Evolutionary conservation across 345 rosid species (phyloP).

Genomic region (Bruguiera parviflora): DNA sequence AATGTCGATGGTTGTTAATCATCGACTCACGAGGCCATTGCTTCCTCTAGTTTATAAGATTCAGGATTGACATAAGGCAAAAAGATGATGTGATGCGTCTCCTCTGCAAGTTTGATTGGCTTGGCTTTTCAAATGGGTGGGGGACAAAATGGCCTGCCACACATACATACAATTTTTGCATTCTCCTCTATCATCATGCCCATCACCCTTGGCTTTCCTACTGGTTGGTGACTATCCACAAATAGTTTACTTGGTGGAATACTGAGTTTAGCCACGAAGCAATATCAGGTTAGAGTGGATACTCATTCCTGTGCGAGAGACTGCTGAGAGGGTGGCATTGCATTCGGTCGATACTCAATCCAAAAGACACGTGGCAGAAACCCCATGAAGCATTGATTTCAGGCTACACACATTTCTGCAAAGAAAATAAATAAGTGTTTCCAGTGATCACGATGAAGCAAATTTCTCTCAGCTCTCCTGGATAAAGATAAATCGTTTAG

Average conservation of each 20-base stretch:
- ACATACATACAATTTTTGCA: not conserved
- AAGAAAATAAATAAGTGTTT: too few relatives aligned
- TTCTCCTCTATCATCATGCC: conserved; percentile 12
- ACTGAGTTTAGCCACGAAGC: not conserved
- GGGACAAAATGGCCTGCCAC: conserved; percentile 22
- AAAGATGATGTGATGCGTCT: not conserved
- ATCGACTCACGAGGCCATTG: not conserved
- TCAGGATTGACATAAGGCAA: not conserved
- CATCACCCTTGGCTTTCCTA: not conserved
- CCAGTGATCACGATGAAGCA: too few relatives aligned
- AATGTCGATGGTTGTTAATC: conserved; percentile 2
- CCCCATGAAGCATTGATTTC: too few relatives aligned
- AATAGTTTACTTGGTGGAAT: not conserved
- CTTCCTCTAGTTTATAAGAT: not conserved
- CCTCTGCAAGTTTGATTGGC: not conserved
- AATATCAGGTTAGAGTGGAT: not conserved
- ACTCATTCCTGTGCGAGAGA: too few relatives aligned
- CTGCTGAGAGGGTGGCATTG: too few relatives aligned
- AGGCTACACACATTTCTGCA: too few relatives aligned
- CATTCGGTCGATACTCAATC: too few relatives aligned
- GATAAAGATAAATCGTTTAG: too few relatives aligned
- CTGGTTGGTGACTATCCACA: not conserved
- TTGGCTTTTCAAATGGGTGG: conserved; percentile 5
- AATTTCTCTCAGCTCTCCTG: too few relatives aligned
- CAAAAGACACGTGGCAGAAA: too few relatives aligned